Evolutionary conservation across 805 yeast genomes (phyloP).

Genomic region (Clavispora vitiphila): DNA sequence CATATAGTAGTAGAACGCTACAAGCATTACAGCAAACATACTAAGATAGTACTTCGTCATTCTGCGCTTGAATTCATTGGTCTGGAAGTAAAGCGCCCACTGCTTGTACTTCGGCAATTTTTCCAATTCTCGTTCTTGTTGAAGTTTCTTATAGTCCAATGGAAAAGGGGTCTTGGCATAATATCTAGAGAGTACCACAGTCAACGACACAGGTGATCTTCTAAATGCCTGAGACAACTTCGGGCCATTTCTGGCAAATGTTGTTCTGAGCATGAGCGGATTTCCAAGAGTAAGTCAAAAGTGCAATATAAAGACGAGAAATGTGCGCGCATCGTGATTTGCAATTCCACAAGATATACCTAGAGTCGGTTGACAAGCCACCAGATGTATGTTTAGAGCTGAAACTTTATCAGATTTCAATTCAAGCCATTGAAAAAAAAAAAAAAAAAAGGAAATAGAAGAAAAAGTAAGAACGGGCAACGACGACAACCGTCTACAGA

Average conservation of each 20-base stretch:
- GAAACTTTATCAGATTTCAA: no score
- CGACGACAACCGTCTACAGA: no score
- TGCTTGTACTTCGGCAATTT: slow-evolving; percentile 33
- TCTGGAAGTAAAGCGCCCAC: slow-evolving; percentile 40
- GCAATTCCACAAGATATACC: background rate
- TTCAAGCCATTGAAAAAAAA: no score
- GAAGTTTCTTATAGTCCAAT: slow-evolving; percentile 25
- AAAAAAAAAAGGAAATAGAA: no score
- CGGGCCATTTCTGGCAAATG: background rate
- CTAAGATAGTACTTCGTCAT: slow-evolving; percentile 61
- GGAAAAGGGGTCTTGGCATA: slow-evolving; percentile 32
- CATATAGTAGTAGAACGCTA: slow-evolving; percentile 62
- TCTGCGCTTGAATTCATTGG: slow-evolving; percentile 50
- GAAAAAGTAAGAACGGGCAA: no score
- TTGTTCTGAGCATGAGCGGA: background rate
- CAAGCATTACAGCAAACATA: slow-evolving; percentile 51
- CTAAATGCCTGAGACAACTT: background rate
- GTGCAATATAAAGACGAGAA: slow-evolving; percentile 1
- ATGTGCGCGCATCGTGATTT: background rate
- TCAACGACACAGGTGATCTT: background rate
- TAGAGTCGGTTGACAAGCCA: no score
- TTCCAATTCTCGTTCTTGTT: slow-evolving; percentile 23
- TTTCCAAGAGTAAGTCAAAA: background rate
- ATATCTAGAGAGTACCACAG: background rate
- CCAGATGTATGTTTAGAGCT: no score